phyloP scores from a whole-genome alignment of 1,139 yeast species.

The Lodderomyces orthopsilosis region DNA sequence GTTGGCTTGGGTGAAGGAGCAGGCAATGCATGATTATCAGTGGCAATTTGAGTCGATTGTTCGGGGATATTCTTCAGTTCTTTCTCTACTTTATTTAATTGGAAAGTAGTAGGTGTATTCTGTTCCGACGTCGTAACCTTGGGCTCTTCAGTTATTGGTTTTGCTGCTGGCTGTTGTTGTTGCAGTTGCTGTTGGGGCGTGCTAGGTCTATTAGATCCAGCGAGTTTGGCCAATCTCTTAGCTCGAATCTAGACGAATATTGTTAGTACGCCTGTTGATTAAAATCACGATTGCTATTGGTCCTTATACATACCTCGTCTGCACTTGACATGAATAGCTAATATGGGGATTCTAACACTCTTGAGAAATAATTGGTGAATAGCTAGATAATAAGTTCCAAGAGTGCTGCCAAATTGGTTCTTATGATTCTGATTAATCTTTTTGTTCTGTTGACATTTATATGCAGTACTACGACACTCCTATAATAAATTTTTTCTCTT shows the following conservation, averaged over 20 bases:
- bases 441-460: too few species aligned
- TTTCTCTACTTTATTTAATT: not conserved
- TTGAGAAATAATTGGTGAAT: too few species aligned
- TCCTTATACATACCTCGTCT: slow-evolving; percentile 29
- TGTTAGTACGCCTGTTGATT: slow-evolving; percentile 10
- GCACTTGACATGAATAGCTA: slow-evolving; percentile 15
- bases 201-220: slow-evolving; percentile 19
- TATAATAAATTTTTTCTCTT: too few species aligned
- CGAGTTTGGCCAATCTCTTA: slow-evolving; percentile 53
- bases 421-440: too few species aligned
- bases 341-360: not conserved
- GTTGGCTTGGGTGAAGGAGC: slow-evolving; percentile 1
- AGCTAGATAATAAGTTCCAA: too few species aligned
- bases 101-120: not conserved
- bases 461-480: too few species aligned
- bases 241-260: slow-evolving; percentile 42
- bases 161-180: not conserved
- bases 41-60: slow-evolving; percentile 2
- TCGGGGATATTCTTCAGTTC: not conserved
- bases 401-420: too few species aligned
- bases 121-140: not conserved
- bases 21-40: not conserved
- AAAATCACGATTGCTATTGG: too few species aligned
- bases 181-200: slow-evolving; percentile 3
- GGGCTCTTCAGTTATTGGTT: not conserved